Evolutionary conservation across 2,329 filamentous ascomycete genomes (phyloP), one percentile per base, ranked within the genome.

Genomic region (Beauveria asiatica): DNA sequence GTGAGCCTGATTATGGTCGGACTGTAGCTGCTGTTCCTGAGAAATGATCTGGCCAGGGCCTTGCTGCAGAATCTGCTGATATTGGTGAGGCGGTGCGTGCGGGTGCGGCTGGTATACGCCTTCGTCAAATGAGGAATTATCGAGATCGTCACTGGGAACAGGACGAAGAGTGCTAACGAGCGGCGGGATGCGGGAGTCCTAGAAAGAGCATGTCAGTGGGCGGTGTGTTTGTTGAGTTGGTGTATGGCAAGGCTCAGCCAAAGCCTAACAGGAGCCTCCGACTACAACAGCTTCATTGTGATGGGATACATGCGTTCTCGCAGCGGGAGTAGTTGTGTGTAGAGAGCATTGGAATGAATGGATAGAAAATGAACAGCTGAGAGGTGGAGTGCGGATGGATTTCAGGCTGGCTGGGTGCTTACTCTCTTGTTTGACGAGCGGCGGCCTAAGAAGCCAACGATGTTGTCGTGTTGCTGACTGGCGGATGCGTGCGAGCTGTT

Each of bases 341-440:
- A 50, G 19, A 37, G 21, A 21, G 33, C 5, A 17, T 42, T 27
- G 9, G 50, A 41, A 57, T 21, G 21, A 42, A 30, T 27, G 21
- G 19, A 50, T 5, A 30, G 25, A 25, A 13, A 5, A 17, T 19
- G 56, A 30, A 17, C 21, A 39, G 13, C 17, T 41, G 33, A 27
- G 19, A 6, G 9, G 45, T 37, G 27, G 25, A 52, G 48, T 37
- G 48, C 39, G 10, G 7, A 9, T 33, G 48, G 25, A 48, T 45
- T 49, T 58, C 55, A 33, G 55, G 17, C 13, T 23, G 71, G 63
- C 79, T 76, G 77, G 80, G 81, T 69, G 76, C 80, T 81, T 69
- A 80, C 73, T 67, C 82, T 77, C 74, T 83, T 61, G 59, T 27
- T 85, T 49, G 84, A 86, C 37, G 79, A 76, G 65, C 81, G 76